Evolutionary conservation across 495 filamentous ascomycete genomes (phyloP), one percentile per base, ranked within the genome.

Genomic region (Penicillium bovifimosum): DNA sequence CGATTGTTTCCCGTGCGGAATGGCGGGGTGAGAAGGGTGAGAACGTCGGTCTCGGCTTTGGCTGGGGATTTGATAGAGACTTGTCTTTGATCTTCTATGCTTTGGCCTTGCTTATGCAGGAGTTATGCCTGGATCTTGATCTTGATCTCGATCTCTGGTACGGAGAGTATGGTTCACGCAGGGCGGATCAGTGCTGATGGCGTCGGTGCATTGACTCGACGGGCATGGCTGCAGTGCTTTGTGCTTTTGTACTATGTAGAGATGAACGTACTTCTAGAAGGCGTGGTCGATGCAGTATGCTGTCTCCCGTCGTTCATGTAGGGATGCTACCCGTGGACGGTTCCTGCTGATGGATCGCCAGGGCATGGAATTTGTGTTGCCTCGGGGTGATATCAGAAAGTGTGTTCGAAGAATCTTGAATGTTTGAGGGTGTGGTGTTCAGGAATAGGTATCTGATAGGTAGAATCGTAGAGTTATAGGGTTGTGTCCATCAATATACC

Each of bases 161-260:
- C 20, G 20, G 20, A 24, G 20, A 4, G 20, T 47, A 32, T 20
- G n/a, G 33, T 42, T 47, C 48, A 53, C 59, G 55, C 56, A 56
- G 59, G 41, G 45, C 62, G 55, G 61, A 59, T 58, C 57, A 26
- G 53, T 59, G 56, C 50, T 45, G 55, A 48, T 40, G 27, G 32
- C 39, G 14, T 31, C 42, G 27, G 50, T 55, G 50, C 50, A 52
- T 47, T 40, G 27, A 45, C 31, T 36, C 41, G 10, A 33, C 26
- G 50, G 41, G 7, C 27, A 26, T 50, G 27, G 27, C 51, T 54
- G 43, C 51, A 54, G 51, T 54, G 43, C 36, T 47, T 36, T 47
- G 50, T 53, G 50, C 32, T 52, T 28, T 52, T 24, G 41, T 52
- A 18, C 13, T 43, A 6, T 11, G 28, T 24, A 28, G 50, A 52